Conservation (phyloP, 768 basidiomycete species). For the Saitozyma podzolica region DNA sequence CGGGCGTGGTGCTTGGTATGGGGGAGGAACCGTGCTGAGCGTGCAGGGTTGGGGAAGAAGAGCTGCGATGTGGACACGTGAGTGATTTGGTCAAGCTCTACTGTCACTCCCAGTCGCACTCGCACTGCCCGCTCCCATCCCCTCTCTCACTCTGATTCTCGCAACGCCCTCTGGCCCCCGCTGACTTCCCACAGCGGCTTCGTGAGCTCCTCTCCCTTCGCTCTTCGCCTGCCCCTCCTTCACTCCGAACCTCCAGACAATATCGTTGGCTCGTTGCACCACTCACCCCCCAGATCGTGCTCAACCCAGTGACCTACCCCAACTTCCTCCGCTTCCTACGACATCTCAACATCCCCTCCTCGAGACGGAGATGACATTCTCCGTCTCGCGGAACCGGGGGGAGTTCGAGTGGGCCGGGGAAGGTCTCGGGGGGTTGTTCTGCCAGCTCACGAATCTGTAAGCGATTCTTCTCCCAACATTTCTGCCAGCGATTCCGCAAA, state of each 20-base stretch:
- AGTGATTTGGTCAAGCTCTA: slow-evolving; percentile 39
- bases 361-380: slow-evolving; percentile 74
- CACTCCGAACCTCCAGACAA: neutral
- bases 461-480: slow-evolving; percentile 1
- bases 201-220: slow-evolving; percentile 52
- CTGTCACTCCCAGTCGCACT: too few relatives aligned
- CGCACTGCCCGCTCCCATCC: too few relatives aligned
- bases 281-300: slow-evolving; percentile 61
- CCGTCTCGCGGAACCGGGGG: slow-evolving; percentile 69
- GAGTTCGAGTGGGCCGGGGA: slow-evolving; percentile 76
- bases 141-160: too few relatives aligned
- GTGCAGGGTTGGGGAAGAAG: slow-evolving; percentile 36
- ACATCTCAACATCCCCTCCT: slow-evolving; percentile 59
- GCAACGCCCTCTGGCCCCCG: too few relatives aligned
- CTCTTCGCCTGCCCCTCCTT: neutral
- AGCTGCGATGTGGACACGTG: slow-evolving; percentile 70
- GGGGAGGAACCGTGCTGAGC: neutral
- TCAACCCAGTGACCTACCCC: slow-evolving; percentile 74
- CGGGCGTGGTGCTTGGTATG: neutral
- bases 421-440: slow-evolving; percentile 65
- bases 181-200: slow-evolving; percentile 57
- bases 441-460: slow-evolving; percentile 60
- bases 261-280: too few relatives aligned
- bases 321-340: slow-evolving; percentile 73
- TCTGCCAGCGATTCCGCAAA: neutral